Conservation (phyloP, 2,329 filamentous ascomycete genomes). For the Fusarium fracticaudum region DNA sequence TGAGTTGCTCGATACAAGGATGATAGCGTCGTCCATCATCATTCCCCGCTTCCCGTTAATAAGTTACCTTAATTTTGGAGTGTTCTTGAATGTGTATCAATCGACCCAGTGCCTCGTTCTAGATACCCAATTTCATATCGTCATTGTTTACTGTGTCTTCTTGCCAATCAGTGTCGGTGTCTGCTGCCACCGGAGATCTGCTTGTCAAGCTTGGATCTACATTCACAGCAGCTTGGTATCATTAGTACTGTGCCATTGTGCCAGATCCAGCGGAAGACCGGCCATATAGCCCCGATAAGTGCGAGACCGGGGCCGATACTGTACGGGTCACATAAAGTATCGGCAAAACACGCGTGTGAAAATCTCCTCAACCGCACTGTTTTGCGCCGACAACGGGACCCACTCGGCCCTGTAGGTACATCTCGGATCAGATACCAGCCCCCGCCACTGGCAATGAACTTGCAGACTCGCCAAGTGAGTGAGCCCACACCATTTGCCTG, state of each 20-base stretch:
- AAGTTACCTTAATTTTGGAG: conserved; percentile 9
- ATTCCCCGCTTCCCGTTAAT: conserved; percentile 19
- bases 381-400: conserved; percentile 21
- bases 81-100: conserved; percentile 2
- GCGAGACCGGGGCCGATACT: conserved; percentile 3
- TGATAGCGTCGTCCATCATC: conserved; percentile 3
- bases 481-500: conserved; percentile 5
- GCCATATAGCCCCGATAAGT: conserved; percentile 17
- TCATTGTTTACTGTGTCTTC: neutral
- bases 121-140: neutral
- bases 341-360: neutral
- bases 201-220: neutral
- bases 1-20: conserved; percentile 19
- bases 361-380: conserved; percentile 33
- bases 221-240: neutral
- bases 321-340: neutral
- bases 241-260: conserved; percentile 2
- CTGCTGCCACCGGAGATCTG: neutral
- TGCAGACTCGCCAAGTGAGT: neutral
- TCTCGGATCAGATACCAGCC: neutral
- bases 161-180: conserved; percentile 28
- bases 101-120: neutral
- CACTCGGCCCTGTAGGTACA: conserved; percentile 14
- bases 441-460: conserved; percentile 15
- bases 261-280: neutral